phyloP scores from a whole-genome alignment of 73 alveolate genomes.

The Paramecium pentaurelia region DNA sequence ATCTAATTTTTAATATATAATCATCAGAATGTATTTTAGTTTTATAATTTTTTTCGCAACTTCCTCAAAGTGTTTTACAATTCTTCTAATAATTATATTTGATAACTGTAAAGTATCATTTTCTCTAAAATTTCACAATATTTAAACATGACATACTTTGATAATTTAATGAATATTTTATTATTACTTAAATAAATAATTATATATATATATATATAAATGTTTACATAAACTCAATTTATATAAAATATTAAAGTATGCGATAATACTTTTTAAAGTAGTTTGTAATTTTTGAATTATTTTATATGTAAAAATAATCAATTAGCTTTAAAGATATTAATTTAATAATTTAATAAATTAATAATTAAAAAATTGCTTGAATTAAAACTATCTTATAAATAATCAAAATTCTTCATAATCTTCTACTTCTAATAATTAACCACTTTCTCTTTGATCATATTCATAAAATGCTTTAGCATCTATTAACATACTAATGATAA shows the following conservation, averaged over 20 bases:
- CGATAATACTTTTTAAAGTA: too few species aligned
- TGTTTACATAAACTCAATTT: too few species aligned
- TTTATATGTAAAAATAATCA: not conserved
- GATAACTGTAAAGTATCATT: too few species aligned
- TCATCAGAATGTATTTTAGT: not conserved
- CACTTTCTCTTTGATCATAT: constrained; percentile 98
- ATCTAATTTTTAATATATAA: not conserved
- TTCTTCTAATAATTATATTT: too few species aligned
- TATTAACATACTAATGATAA: constrained; percentile 86
- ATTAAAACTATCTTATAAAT: not conserved
- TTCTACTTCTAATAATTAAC: constrained; percentile 58
- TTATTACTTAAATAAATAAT: too few species aligned
- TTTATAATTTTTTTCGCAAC: not conserved
- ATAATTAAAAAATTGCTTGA: not conserved
- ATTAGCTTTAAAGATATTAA: not conserved
- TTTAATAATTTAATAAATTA: not conserved
- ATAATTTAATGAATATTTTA: too few species aligned
- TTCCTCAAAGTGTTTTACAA: too few species aligned
- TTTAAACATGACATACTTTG: too few species aligned
- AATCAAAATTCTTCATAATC: constrained; percentile 54
- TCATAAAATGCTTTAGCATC: constrained; percentile 99
- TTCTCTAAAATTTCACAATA: too few species aligned
- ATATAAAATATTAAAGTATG: too few species aligned
- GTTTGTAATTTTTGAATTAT: not conserved
- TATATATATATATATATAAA: too few species aligned